Evolutionary conservation across 441 rosid genomes (phyloP).

Genomic region (Erodium chrysanthum): DNA sequence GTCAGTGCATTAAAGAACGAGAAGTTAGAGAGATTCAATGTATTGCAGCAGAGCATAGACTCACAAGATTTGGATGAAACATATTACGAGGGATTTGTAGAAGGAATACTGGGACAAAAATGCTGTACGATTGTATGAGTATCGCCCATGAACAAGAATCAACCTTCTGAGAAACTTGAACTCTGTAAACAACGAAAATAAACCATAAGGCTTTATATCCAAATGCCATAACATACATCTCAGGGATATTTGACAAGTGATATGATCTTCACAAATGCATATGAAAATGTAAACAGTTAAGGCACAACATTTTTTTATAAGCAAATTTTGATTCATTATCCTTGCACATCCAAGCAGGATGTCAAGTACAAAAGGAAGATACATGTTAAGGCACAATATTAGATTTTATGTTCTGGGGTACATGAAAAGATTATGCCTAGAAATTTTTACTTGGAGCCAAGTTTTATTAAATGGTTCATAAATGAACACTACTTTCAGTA

Average conservation of each 20-base stretch:
- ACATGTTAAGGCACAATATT: background rate
- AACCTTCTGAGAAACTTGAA: slow-evolving; percentile 86
- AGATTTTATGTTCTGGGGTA: no score
- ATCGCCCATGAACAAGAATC: slow-evolving; percentile 92
- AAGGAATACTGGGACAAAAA: slow-evolving; percentile 94
- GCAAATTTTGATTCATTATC: no score
- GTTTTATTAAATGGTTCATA: no score
- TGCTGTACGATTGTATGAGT: slow-evolving; percentile 96
- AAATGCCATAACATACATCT: background rate
- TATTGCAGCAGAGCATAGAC: slow-evolving; percentile 24
- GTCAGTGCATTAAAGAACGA: slow-evolving; percentile 35
- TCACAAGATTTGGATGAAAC: slow-evolving; percentile 99
- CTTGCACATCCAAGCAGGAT: no score
- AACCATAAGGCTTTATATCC: slow-evolving; percentile 1
- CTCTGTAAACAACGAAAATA: slow-evolving; percentile 43
- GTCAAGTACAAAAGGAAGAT: no score
- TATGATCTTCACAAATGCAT: background rate
- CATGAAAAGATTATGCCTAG: no score
- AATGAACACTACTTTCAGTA: no score
- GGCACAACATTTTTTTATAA: no score
- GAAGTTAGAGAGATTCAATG: background rate
- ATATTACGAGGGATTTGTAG: slow-evolving; percentile 82
- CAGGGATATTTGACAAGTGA: background rate
- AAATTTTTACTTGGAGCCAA: no score
- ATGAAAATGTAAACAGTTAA: background rate